Evolutionary conservation across 2,329 filamentous ascomycete genomes (phyloP), one percentile per base, ranked within the genome.

Genomic region (Colletotrichum melonis): DNA sequence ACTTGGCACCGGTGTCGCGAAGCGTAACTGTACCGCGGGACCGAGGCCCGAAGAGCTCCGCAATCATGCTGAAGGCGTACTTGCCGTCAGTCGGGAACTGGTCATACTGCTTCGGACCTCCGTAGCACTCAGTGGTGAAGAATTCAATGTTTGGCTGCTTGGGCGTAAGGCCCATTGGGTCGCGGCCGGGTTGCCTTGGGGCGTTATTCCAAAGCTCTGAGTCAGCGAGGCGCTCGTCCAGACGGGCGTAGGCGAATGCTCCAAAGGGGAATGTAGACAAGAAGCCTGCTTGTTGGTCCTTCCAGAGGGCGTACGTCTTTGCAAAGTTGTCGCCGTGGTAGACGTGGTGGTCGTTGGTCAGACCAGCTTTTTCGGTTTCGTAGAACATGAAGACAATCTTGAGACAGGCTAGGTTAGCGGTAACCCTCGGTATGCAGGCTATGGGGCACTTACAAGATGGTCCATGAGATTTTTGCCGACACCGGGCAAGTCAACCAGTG

Each of bases 201-300:
- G 89, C 87, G 5, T 84, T 81, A 3, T 83, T 83, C 91, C 91
- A 92, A 7, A 90, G 76, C 3, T 85, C 82, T 1, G 87, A 87
- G 75, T 90, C 83, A 58, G 85, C 81, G 1, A 92, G 85, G 7
- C 90, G 88, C 9, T 90, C 86, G 72, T 92, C 89, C 0, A 92
- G 83, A n/a, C 91, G 86, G 6, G 90, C 88, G 76, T 86, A 93
- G 12, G 87, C 90, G 65, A 92, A 92, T 12, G 86, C 85, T 54
- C 91, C 91, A 65, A 92, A 92, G 11, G 90, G 90, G 76, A 92
- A 92, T 0, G 85, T 87, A 1, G 90, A 89, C 1, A 92, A 81
- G 42, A 90, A 84, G 1, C 91, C 91, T 2, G 84, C 83, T 76
- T 90, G 90, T 63, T 88, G 85, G 35, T 90, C 86, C 78, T 89